Evolutionary conservation across 2,329 filamentous ascomycete genomes (phyloP), one percentile per base, ranked within the genome.

Genomic region (Golovinomyces cichoracearum): DNA sequence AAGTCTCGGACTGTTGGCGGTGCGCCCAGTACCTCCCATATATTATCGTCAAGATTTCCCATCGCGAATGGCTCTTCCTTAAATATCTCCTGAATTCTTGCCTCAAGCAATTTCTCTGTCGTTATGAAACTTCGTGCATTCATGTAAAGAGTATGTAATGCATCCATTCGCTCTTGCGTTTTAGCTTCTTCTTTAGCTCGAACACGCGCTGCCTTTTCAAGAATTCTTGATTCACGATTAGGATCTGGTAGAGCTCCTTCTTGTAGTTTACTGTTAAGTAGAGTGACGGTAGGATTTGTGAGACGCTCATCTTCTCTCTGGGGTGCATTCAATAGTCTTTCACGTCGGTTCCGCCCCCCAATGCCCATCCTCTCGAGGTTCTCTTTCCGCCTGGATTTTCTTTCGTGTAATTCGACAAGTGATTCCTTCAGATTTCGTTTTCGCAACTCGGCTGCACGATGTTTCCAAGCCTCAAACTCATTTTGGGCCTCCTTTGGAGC

Each of bases 111-210:
- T 47, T 71, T 66, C 61, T 93, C 85, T 22, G 72, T 78, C 17
- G 84, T 78, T 60, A 98, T 94, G 65, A 95, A 98, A 35, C 74
- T 68, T 23, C 80, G 74, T 4, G 90, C 85, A 56, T 85, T 81
- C 66, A 90, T 81, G 65, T 98, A 98, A 12, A 98, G 72, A 50
- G 83, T 77, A 64, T 93, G 83, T 26, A 98, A 65, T 15, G 78
- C 72, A 54, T 88, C 75, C 52, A 73, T 70, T 47, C 80, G 73
- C 48, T 70, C 68, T 50, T 76, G 69, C 40, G 69, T 67, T 60
- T 76, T 76, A 48, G 66, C 62, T 9, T 63, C 64, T 27, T 68
- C 62, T 38, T 70, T 62, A 13, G 65, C 63, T 13, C 63, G 62
- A 13, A 68, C 66, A 33, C 51, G 57, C 4, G 59, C 62, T 45